Evolutionary conservation across 192 early-diverging fungal genomes (phyloP).

Genomic region (Coemansia sp.): DNA sequence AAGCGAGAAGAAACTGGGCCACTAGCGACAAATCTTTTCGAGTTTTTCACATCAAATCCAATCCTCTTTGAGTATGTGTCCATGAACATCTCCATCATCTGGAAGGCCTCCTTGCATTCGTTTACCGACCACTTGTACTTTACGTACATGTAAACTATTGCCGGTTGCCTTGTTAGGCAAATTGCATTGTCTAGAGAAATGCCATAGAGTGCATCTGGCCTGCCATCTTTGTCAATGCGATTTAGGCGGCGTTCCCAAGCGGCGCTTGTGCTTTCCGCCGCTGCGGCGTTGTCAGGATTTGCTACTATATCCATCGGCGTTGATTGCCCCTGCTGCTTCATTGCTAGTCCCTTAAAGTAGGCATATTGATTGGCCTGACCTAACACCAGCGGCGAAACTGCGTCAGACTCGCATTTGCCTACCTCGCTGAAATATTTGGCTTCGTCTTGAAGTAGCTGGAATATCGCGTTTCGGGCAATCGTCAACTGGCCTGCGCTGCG

Average conservation of each 20-base stretch:
- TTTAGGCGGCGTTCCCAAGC: conserved; percentile 22
- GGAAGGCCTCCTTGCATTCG: conserved; percentile 61
- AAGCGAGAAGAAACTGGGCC: neutral
- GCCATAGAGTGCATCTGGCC: neutral
- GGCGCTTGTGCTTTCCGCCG: neutral
- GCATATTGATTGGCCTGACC: conserved; percentile 34
- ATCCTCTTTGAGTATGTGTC: conserved; percentile 59
- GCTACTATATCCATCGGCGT: neutral
- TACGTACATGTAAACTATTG: conserved; percentile 83
- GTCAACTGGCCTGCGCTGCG: conserved; percentile 79
- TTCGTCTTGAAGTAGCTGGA: conserved; percentile 36
- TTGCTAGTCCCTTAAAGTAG: conserved; percentile 7
- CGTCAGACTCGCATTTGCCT: conserved; percentile 16
- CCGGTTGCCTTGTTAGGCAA: conserved; percentile 41
- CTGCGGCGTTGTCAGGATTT: neutral
- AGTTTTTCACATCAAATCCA: conserved; percentile 37
- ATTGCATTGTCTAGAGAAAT: conserved; percentile 26
- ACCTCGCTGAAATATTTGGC: conserved; percentile 31
- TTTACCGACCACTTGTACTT: conserved; percentile 62
- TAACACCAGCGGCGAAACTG: neutral
- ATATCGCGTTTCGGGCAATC: conserved; percentile 45
- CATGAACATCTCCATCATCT: conserved; percentile 79
- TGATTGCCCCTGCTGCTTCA: neutral
- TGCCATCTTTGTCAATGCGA: conserved; percentile 8
- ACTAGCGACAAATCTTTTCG: neutral